Evolutionary conservation across 2,329 filamentous ascomycete genomes (phyloP), one percentile per base, ranked within the genome.

Genomic region (Calonectria montana): DNA sequence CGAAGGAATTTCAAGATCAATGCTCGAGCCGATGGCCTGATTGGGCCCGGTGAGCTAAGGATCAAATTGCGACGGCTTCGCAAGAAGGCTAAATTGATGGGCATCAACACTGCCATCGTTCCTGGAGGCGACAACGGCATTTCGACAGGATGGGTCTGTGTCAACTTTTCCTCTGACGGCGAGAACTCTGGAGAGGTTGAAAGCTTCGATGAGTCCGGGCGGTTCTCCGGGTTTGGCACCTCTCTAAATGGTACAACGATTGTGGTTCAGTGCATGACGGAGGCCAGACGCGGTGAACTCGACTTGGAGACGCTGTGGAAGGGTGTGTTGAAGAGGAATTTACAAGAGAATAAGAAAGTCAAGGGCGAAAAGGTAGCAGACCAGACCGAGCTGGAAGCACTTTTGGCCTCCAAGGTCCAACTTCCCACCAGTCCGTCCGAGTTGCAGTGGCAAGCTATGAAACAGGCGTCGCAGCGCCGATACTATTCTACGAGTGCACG

Each of bases 141-240:
- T 65, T 92, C 93, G 15, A 98, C 96, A 1, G 96, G 95, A 12
- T 99, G 97, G 97, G 93, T 99, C 23, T 99, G 97, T 83, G 94
- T 98, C 72, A 97, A 98, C 81, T 89, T 97, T 12, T 94, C 94
- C 5, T 90, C 90, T 18, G 88, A 95, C 1, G 90, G 93, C 50
- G 88, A 89, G 25, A 86, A 88, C n/a, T 78, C 81, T 18, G 79
- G 81, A 10, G 87, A 90, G 73, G 80, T 83, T 16, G 81, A 84
- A 13, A 83, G 86, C 29, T 80, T 88, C 43, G 86, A 88, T 23
- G 84, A 86, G 18, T 83, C 84, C 15, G 87, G 91, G 16, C 87
- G 89, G 10, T 91, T 96, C 69, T 92, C 95, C 39, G 96, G 96
- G 0, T 98, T 98, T 79, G 94, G 95, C 2, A 81, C 86, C 1